These are phyloP conservation scores for Arthrobotrys sinensis DNA, from an alignment of 2,329 filamentous ascomycete genomes.

Conservation along the genomic window DNA sequence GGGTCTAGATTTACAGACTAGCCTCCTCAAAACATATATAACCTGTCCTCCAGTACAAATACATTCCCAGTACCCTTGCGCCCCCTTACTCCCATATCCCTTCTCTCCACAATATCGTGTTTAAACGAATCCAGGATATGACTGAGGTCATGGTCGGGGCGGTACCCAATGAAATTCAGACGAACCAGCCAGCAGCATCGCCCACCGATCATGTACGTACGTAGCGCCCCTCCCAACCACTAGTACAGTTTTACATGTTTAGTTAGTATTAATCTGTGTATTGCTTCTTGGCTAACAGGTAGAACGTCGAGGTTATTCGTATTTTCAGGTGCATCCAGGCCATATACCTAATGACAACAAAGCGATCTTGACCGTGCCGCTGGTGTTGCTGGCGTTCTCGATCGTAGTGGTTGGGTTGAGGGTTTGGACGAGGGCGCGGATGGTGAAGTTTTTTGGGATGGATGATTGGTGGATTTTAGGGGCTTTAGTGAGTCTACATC, in stretches of 20 bases:
- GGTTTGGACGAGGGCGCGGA: constrained; percentile 50
- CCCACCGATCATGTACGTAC: constrained; percentile 60
- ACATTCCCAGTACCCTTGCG: background rate
- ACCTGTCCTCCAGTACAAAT: background rate
- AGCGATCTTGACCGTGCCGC: constrained; percentile 50
- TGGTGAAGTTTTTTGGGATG: constrained; percentile 55
- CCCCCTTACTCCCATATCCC: background rate
- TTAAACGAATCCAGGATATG: constrained; percentile 35
- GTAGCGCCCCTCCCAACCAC: constrained; percentile 1
- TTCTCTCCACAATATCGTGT: background rate
- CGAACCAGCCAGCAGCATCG: constrained; percentile 41
- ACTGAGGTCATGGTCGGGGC: constrained; percentile 40
- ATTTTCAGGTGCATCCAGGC: constrained; percentile 59
- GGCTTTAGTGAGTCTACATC: constrained; percentile 30
- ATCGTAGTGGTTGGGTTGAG: constrained; percentile 44
- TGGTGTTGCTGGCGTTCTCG: constrained; percentile 46
- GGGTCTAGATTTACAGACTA: constrained; percentile 14
- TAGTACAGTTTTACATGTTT: background rate
- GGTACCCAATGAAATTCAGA: constrained; percentile 40
- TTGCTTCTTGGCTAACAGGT: constrained; percentile 35
- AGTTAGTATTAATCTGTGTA: constrained; percentile 9
- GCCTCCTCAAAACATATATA: constrained; percentile 4
- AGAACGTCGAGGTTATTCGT: constrained; percentile 12
- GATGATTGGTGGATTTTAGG: constrained; percentile 58
- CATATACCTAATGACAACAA: constrained; percentile 56